phyloP scores from a whole-genome alignment of 2,329 filamentous ascomycete genomes.

The Venturia pyrina region DNA sequence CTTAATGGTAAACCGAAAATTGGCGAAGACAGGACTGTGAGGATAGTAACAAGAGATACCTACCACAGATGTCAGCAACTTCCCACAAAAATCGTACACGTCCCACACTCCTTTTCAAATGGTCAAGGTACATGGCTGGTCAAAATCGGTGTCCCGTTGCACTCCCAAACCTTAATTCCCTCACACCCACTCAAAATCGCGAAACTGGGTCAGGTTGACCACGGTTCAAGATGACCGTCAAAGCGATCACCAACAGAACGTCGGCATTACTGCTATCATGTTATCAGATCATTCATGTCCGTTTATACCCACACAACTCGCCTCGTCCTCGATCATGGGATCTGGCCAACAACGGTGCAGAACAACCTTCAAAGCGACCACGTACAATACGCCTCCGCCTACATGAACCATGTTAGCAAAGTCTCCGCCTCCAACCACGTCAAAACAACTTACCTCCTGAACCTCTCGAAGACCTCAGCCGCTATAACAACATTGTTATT shows the following conservation, averaged over 20 bases:
- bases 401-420: too few species aligned
- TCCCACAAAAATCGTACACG: not conserved
- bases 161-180: not conserved
- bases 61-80: not conserved
- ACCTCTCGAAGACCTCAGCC: not conserved
- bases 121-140: not conserved
- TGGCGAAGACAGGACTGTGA: not conserved
- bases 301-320: too few species aligned
- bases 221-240: not conserved
- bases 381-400: too few species aligned
- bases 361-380: too few species aligned
- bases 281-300: not conserved
- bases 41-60: not conserved
- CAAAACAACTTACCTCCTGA: too few species aligned
- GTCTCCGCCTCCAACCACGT: too few species aligned
- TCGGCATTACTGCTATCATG: not conserved
- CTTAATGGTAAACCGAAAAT: not conserved
- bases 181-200: not conserved
- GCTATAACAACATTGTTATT: not conserved
- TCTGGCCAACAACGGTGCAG: too few species aligned
- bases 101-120: not conserved
- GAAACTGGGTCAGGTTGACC: not conserved
- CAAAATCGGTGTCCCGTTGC: not conserved
- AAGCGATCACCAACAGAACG: not conserved
- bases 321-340: too few species aligned